A percentile compares a stretch with the other conserved stretches of the same genome.
phyloP scores from a whole-genome alignment of 148 eudicot genomes.

The Pouteria glomerata region DNA sequence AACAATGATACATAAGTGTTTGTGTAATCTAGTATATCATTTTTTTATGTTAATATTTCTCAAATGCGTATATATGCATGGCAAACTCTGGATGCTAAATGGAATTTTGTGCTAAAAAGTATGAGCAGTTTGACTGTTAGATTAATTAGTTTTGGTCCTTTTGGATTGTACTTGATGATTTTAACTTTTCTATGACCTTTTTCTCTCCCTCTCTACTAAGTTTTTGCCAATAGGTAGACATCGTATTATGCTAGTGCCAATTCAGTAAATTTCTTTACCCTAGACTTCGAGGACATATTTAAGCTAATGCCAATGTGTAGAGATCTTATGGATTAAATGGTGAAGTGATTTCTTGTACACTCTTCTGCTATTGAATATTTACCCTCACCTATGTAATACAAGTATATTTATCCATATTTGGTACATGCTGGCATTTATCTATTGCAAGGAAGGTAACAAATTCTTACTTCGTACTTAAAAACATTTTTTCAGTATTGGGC shows the following conservation, averaged over 20 bases:
- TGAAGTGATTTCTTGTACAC: background rate
- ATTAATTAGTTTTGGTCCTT: too few species aligned
- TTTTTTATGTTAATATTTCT: too few species aligned
- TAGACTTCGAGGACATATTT: background rate
- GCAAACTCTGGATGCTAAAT: too few species aligned
- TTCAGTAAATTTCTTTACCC: background rate
- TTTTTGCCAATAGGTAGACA: too few species aligned
- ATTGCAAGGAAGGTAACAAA: background rate
- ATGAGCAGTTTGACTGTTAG: too few species aligned
- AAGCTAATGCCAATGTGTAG: background rate
- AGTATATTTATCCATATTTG: background rate
- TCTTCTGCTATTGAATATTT: background rate
- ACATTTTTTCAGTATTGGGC: slow-evolving; percentile 27
- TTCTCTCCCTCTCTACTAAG: background rate
- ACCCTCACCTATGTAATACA: background rate
- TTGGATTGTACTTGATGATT: too few species aligned
- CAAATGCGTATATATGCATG: too few species aligned
- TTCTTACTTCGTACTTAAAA: background rate
- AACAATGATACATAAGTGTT: too few species aligned
- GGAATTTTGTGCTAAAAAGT: too few species aligned
- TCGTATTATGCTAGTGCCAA: too few species aligned
- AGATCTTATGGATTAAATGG: background rate
- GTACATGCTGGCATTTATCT: background rate
- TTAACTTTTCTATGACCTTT: background rate
- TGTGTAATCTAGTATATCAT: too few species aligned